These are phyloP conservation scores for Lentinula novae-zelandiae DNA, from an alignment of 1,284 basidiomycete species.

Conservation along the genomic window DNA sequence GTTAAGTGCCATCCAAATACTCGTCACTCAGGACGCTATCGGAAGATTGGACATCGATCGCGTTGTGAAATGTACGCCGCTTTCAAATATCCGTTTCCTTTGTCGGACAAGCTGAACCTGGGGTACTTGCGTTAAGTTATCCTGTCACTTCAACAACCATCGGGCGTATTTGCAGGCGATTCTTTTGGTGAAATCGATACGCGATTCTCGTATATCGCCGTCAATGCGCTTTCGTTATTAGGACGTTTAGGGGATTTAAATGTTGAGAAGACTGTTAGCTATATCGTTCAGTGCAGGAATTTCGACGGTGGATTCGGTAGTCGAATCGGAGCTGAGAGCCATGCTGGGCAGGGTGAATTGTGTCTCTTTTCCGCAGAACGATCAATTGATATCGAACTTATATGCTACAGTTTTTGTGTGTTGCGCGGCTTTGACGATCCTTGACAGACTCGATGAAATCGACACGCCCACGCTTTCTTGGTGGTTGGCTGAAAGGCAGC, in stretches of 20 bases:
- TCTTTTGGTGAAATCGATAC: constrained; percentile 89
- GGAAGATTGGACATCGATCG: constrained; percentile 67
- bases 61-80: constrained; percentile 68
- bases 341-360: constrained; percentile 81
- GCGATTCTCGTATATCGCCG: constrained; percentile 86
- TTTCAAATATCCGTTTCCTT: not conserved
- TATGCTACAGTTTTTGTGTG: constrained; percentile 79
- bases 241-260: constrained; percentile 64
- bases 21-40: constrained; percentile 82
- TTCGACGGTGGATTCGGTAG: constrained; percentile 96
- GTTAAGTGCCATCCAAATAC: constrained; percentile 88
- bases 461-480: constrained; percentile 77
- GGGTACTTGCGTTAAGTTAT: constrained; percentile 54
- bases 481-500: constrained; percentile 93
- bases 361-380: not conserved
- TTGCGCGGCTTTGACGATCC: constrained; percentile 82
- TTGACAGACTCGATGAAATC: constrained; percentile 76
- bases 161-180: constrained; percentile 91
- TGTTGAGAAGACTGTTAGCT: constrained; percentile 64
- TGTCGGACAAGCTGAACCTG: not conserved
- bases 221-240: constrained; percentile 81
- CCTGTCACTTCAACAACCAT: constrained; percentile 76
- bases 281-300: constrained; percentile 81
- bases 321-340: constrained; percentile 83
- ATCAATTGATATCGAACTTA: not conserved